These are phyloP conservation scores for Pholiota microspora DNA, from an alignment of 768 basidiomycete genomes.

Conservation along the genomic window DNA sequence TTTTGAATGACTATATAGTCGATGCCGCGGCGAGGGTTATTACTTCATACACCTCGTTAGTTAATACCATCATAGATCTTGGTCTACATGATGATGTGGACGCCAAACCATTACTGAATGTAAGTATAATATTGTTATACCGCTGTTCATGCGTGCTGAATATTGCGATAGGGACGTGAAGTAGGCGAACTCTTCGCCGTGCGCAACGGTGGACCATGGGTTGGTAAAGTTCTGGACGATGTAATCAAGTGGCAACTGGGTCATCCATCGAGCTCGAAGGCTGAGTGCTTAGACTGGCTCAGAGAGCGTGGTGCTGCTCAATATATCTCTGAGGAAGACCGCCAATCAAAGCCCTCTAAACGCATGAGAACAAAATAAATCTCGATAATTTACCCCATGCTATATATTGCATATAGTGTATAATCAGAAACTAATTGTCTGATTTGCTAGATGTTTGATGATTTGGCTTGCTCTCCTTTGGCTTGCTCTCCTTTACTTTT, in stretches of 20 bases:
- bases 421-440: background rate
- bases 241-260: conserved; percentile 87
- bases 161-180: conserved; percentile 61
- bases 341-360: conserved; percentile 31
- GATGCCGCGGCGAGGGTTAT: conserved; percentile 47
- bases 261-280: conserved; percentile 63
- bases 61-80: conserved; percentile 56
- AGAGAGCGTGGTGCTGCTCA: conserved; percentile 44
- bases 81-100: conserved; percentile 61
- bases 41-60: conserved; percentile 64
- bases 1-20: conserved; percentile 31
- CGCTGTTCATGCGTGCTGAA: background rate
- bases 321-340: conserved; percentile 29
- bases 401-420: background rate
- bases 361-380: conserved; percentile 33
- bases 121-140: conserved; percentile 37
- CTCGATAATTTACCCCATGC: background rate
- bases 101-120: conserved; percentile 73
- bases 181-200: conserved; percentile 52
- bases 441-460: conserved; percentile 22
- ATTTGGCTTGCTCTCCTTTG: too few species aligned
- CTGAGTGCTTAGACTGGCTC: conserved; percentile 73
- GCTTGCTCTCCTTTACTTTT: conserved; percentile 26
- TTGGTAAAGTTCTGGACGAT: conserved; percentile 56
- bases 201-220: conserved; percentile 67